These are phyloP conservation scores for Cladosporium cucumerinum DNA, from an alignment of 2,329 filamentous ascomycete species.

Conservation along the genomic window DNA sequence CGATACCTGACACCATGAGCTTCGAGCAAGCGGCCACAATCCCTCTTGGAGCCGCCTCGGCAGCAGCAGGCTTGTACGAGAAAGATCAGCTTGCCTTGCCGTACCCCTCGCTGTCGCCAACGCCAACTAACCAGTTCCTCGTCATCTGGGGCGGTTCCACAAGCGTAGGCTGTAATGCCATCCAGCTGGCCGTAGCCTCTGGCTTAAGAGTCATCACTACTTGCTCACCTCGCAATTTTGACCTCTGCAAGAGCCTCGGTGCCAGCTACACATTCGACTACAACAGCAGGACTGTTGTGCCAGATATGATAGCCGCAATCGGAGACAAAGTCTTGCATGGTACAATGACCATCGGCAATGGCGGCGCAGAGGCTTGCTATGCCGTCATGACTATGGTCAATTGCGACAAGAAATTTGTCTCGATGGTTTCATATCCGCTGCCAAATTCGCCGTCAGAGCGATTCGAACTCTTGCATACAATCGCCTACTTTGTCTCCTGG, in stretches of 20 bases:
- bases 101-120: background rate
- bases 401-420: background rate
- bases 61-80: background rate
- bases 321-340: background rate
- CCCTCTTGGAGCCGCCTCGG: background rate
- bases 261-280: slow-evolving; percentile 51
- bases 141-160: slow-evolving; percentile 54
- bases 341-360: background rate
- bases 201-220: background rate
- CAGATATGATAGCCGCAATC: background rate
- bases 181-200: slow-evolving; percentile 47
- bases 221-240: background rate
- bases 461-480: background rate
- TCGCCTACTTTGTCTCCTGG: background rate
- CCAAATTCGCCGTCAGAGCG: background rate
- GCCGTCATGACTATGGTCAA: background rate
- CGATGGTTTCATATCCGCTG: background rate
- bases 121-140: slow-evolving; percentile 34
- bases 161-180: slow-evolving; percentile 50
- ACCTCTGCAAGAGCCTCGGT: slow-evolving; percentile 42
- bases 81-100: background rate
- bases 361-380: background rate
- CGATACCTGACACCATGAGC: background rate
- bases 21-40: background rate
- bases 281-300: slow-evolving; percentile 18